A percentile compares a stretch with the other conserved stretches of the same genome.
Conservation (phyloP, 768 basidiomycete genomes). For the Lactarius vividus region DNA sequence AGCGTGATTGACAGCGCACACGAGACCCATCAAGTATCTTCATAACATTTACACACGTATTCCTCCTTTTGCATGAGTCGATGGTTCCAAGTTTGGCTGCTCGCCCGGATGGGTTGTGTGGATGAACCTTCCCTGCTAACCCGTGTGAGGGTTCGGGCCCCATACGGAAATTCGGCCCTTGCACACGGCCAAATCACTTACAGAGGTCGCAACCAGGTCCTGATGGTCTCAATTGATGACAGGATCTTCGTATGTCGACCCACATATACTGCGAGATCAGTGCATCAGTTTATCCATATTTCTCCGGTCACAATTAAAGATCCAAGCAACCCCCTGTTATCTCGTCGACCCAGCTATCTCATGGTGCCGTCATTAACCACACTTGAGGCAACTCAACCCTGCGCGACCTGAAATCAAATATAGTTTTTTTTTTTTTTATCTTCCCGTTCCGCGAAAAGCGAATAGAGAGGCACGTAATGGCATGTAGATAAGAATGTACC, state of each 20-base stretch:
- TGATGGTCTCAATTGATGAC: not conserved
- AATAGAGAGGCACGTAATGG: constrained; percentile 2
- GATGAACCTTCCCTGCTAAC: not conserved
- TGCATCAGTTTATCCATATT: not conserved
- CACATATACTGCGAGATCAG: not conserved
- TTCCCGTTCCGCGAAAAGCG: not conserved
- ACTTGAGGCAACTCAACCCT: not conserved
- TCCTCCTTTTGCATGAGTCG: not conserved
- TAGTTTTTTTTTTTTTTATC: not conserved
- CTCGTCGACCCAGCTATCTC: not conserved
- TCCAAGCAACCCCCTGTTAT: not conserved
- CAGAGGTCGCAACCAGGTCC: not conserved
- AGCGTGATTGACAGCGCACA: not conserved
- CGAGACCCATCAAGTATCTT: not conserved
- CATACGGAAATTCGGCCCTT: not conserved
- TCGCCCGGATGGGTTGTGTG: not conserved
- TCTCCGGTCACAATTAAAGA: not conserved
- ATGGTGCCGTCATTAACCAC: too few species aligned
- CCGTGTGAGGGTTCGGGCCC: not conserved
- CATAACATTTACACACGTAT: not conserved
- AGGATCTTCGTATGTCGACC: not conserved
- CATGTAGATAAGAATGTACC: not conserved
- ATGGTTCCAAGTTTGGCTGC: not conserved
- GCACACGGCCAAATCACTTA: not conserved
- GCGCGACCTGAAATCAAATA: not conserved